Evolutionary conservation across 345 rosid species (phyloP).

Genomic region (Eucalyptus virginea): DNA sequence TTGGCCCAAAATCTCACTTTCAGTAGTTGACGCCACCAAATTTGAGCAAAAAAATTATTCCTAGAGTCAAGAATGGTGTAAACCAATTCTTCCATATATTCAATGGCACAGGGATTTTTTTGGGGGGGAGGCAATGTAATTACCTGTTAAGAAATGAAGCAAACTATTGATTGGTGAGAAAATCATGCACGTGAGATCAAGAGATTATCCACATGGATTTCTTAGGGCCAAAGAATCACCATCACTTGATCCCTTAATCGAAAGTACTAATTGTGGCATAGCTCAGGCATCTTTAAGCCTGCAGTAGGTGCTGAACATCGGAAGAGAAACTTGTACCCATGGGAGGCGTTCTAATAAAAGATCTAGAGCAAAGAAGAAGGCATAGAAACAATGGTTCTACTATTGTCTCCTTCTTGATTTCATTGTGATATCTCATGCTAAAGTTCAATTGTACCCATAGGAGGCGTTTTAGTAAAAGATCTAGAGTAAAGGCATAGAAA

Average conservation of each 20-base stretch:
- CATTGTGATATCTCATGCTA: not conserved
- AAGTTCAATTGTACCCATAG: constrained; percentile 14
- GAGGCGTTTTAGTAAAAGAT: not conserved
- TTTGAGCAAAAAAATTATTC: no score
- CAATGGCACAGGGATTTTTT: no score
- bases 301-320: not conserved
- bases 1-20: not conserved
- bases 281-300: not conserved
- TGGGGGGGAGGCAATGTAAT: not conserved
- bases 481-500: not conserved
- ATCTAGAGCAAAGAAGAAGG: not conserved
- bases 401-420: not conserved
- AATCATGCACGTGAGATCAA: not conserved
- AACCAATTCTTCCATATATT: no score
- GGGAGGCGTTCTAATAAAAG: not conserved
- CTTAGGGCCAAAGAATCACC: not conserved
- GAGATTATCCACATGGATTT: not conserved
- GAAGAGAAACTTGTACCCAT: not conserved
- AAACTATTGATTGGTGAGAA: not conserved
- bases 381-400: not conserved
- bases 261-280: not conserved
- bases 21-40: not conserved
- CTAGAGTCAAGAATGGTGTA: no score
- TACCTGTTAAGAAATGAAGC: not conserved
- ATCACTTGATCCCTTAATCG: not conserved